Evolutionary conservation across 495 filamentous ascomycete genomes (phyloP).

Genomic region (Hyaloscypha hepaticicola): DNA sequence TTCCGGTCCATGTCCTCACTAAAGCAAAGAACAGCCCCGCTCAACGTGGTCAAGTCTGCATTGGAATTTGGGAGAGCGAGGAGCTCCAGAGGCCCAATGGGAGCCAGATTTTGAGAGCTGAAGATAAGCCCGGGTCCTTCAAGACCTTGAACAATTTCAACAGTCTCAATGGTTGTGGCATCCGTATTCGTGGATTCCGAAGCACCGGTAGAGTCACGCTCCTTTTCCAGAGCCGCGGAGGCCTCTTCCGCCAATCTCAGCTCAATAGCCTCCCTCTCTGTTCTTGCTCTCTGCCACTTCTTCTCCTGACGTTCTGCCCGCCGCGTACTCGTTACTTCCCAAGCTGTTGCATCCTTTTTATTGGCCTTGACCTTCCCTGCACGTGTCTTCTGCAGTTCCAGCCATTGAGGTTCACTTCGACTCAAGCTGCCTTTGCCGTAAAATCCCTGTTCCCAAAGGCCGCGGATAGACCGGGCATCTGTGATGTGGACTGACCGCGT

Average conservation of each 20-base stretch:
- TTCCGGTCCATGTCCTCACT: not conserved
- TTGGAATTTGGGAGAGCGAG: conserved; percentile 40
- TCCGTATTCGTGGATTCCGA: not conserved
- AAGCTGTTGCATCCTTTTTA: conserved; percentile 50
- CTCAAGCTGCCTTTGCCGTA: conserved; percentile 93
- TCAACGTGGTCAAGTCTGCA: not conserved
- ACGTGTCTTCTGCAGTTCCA: conserved; percentile 74
- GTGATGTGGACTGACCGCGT: conserved; percentile 85
- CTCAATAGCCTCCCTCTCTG: conserved; percentile 77
- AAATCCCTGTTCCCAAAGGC: conserved; percentile 93
- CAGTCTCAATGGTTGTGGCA: not conserved
- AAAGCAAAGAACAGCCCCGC: not conserved
- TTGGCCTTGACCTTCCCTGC: conserved; percentile 56
- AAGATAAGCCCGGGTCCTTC: not conserved
- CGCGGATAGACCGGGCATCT: conserved; percentile 68
- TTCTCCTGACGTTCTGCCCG: conserved; percentile 77
- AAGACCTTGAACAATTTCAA: not conserved
- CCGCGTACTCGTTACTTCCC: conserved; percentile 73
- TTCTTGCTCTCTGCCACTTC: conserved; percentile 87
- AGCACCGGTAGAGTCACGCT: not conserved
- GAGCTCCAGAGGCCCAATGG: conserved; percentile 40
- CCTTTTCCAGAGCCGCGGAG: conserved; percentile 29
- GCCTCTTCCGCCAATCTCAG: conserved; percentile 64
- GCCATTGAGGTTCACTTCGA: conserved; percentile 91
- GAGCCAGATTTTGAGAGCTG: conserved; percentile 15